These are phyloP conservation scores for Pyrenula aspistea DNA, from an alignment of 495 filamentous ascomycete species.

Conservation along the genomic window DNA sequence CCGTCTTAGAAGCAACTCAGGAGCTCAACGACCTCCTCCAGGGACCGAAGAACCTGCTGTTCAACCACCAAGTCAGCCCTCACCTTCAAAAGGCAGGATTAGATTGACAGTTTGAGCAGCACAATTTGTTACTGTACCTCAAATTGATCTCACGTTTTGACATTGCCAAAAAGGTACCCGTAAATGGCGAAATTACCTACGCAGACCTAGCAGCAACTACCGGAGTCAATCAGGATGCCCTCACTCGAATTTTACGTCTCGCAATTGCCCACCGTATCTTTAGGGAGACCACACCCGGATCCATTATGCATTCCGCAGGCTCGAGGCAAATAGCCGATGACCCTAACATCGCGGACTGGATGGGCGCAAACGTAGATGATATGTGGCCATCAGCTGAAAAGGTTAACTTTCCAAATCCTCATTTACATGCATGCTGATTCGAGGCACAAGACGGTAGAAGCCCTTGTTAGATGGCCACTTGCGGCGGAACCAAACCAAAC, in stretches of 20 bases:
- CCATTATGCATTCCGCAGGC: conserved; percentile 41
- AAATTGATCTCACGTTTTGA: conserved; percentile 22
- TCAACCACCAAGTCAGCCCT: conserved; percentile 2
- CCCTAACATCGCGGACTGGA: conserved; percentile 29
- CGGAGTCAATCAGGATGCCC: conserved; percentile 26
- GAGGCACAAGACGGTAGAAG: conserved; percentile 3
- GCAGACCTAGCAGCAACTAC: conserved; percentile 26
- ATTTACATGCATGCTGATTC: not conserved
- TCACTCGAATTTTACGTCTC: conserved; percentile 40
- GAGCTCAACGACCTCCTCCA: conserved; percentile 11
- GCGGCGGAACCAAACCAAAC: conserved; percentile 23
- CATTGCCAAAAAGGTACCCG: conserved; percentile 16
- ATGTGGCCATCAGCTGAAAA: conserved; percentile 32
- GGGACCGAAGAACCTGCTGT: conserved; percentile 5
- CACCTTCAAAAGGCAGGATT: not conserved
- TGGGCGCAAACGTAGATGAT: conserved; percentile 39
- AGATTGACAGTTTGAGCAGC: not conserved
- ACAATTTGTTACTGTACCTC: conserved; percentile 9
- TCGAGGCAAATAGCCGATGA: conserved; percentile 32
- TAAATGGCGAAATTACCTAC: conserved; percentile 27
- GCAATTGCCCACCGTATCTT: conserved; percentile 47
- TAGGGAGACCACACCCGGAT: conserved; percentile 32
- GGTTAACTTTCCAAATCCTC: conserved; percentile 7
- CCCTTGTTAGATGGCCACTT: conserved; percentile 9
- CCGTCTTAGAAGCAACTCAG: conserved; percentile 7